Percentiles rank a stretch among this genome's conserved stretches.
phyloP scores from a whole-genome alignment of 768 basidiomycete species.

The Erythrobasidium yunnanense region DNA sequence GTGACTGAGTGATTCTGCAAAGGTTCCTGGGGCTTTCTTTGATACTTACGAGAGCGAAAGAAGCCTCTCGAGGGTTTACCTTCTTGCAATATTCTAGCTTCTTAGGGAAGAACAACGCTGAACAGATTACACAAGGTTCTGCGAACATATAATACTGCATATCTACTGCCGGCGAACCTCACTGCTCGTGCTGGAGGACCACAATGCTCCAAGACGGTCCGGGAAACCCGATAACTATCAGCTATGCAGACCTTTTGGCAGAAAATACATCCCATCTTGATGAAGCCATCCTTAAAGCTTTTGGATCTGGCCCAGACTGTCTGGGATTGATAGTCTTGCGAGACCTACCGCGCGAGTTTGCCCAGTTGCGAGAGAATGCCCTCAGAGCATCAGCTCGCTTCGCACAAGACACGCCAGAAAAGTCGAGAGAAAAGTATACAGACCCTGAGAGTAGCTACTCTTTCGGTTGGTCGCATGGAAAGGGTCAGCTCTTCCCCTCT shows the following conservation, averaged over 20 bases:
- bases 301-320: slow-evolving; percentile 64
- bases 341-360: slow-evolving; percentile 64
- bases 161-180: too few species aligned
- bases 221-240: slow-evolving; percentile 54
- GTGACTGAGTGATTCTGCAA: too few species aligned
- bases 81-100: too few species aligned
- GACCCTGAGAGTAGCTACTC: slow-evolving; percentile 52
- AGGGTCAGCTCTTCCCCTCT: slow-evolving; percentile 42
- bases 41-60: too few species aligned
- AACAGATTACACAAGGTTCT: too few species aligned
- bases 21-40: too few species aligned
- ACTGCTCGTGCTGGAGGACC: too few species aligned
- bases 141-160: background rate
- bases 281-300: slow-evolving; percentile 57
- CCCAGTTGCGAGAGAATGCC: slow-evolving; percentile 55
- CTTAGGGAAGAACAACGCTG: too few species aligned
- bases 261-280: slow-evolving; percentile 50
- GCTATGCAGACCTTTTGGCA: slow-evolving; percentile 52
- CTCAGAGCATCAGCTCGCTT: slow-evolving; percentile 67
- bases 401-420: slow-evolving; percentile 54
- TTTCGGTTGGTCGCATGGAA: slow-evolving; percentile 98
- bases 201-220: too few species aligned
- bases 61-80: too few species aligned
- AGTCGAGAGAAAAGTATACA: slow-evolving; percentile 59
- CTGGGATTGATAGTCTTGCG: slow-evolving; percentile 71